Evolutionary conservation across 129 eudicot species (phyloP).

Genomic region (Silybum marianum): DNA sequence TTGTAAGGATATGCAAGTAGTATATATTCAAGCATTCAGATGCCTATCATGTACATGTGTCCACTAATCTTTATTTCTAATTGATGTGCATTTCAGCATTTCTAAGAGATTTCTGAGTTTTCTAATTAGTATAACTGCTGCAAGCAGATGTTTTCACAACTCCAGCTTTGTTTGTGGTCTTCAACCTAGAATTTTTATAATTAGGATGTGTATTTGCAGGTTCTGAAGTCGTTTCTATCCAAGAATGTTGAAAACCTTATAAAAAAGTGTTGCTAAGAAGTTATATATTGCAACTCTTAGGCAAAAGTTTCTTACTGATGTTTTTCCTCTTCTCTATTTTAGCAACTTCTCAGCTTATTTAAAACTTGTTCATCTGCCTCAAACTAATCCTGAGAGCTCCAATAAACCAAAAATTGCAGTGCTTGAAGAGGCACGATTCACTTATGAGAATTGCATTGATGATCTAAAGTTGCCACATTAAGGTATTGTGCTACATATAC

Average conservation of each 20-base stretch:
- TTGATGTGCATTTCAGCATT: background rate
- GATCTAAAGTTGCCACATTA: conserved; percentile 18
- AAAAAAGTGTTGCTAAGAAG: background rate
- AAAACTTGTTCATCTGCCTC: conserved; percentile 6
- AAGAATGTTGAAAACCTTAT: background rate
- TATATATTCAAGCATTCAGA: background rate
- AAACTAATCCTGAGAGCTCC: background rate
- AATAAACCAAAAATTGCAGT: background rate
- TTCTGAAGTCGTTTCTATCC: background rate
- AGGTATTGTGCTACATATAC: conserved; percentile 17
- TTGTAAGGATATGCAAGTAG: background rate
- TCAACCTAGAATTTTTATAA: background rate
- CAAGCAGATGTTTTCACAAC: background rate
- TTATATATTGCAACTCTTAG: background rate
- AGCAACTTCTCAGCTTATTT: conserved; percentile 14
- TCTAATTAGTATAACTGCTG: background rate
- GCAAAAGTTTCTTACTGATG: conserved; percentile 7
- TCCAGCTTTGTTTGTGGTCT: background rate
- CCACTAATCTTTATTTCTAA: background rate
- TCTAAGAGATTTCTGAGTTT: background rate
- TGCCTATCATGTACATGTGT: background rate
- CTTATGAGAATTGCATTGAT: conserved; percentile 10
- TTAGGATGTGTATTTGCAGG: background rate
- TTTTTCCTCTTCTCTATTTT: conserved; percentile 4
- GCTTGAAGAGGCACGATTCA: background rate